phyloP scores from a whole-genome alignment of 805 yeast genomes.

The Lachancea fermentati region DNA sequence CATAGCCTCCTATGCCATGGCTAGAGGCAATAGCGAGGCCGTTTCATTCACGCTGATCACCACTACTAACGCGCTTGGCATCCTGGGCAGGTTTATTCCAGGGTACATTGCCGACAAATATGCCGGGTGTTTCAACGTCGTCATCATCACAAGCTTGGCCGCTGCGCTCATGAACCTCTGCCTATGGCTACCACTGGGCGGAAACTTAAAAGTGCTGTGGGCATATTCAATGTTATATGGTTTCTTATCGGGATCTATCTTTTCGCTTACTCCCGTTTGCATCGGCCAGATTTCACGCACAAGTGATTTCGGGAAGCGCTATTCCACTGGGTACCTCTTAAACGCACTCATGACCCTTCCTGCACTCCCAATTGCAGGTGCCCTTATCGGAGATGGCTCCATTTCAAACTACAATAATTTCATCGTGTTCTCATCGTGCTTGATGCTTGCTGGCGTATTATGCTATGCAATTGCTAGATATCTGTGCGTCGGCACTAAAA shows the following conservation, averaged over 20 bases:
- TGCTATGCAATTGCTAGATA: conserved; percentile 39
- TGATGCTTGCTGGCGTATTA: conserved; percentile 35
- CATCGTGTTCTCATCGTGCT: conserved; percentile 39
- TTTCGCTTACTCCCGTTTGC: conserved; percentile 56
- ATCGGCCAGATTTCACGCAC: conserved; percentile 53
- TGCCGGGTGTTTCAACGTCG: conserved; percentile 49
- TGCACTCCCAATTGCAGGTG: conserved; percentile 47
- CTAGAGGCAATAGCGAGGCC: conserved; percentile 40
- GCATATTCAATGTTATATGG: conserved; percentile 50
- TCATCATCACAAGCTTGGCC: conserved; percentile 33
- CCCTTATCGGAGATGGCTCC: conserved; percentile 36
- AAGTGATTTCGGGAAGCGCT: conserved; percentile 49
- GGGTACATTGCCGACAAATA: conserved; percentile 40
- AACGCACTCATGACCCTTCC: conserved; percentile 47
- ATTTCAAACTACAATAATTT: conserved; percentile 37
- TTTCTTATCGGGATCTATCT: conserved; percentile 48
- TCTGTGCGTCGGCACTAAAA: conserved; percentile 38
- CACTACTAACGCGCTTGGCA: conserved; percentile 42
- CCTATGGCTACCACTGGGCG: conserved; percentile 42
- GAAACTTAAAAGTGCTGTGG: conserved; percentile 33
- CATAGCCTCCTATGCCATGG: conserved; percentile 48
- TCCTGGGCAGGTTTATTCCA: conserved; percentile 41
- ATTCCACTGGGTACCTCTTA: conserved; percentile 52
- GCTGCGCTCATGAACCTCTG: conserved; percentile 34
- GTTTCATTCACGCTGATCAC: conserved; percentile 42